Percentiles rank a stretch among this genome's conserved stretches.
Evolutionary conservation across 495 filamentous ascomycete genomes (phyloP).

Genomic region (Neurospora sp.): DNA sequence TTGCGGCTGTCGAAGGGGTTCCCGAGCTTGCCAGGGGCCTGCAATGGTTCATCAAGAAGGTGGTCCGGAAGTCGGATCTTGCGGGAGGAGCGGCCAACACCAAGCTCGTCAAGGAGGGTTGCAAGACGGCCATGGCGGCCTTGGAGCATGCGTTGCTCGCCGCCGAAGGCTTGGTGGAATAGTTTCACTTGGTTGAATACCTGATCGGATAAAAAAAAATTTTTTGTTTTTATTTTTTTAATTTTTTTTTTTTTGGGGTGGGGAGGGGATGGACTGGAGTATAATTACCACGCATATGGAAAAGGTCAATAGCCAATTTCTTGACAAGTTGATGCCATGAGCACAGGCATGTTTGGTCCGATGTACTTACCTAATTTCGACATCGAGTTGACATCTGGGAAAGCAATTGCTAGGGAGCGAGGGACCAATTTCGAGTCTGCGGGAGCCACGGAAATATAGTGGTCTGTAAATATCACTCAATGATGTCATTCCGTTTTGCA

Average conservation of each 20-base stretch:
- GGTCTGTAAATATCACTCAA: background rate
- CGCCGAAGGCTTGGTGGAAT: conserved; percentile 9
- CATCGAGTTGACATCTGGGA: background rate
- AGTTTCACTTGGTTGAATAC: background rate
- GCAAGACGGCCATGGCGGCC: conserved; percentile 50
- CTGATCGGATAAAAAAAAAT: background rate
- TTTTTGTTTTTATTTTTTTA: no score
- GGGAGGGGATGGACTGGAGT: background rate
- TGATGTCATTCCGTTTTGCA: background rate
- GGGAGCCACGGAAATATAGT: background rate
- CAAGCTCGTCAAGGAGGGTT: conserved; percentile 59
- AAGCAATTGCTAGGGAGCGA: background rate
- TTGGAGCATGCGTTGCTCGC: conserved; percentile 39
- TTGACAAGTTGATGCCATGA: background rate
- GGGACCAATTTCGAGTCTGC: background rate
- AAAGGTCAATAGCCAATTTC: background rate
- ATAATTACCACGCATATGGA: background rate
- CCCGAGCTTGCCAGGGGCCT: conserved; percentile 59
- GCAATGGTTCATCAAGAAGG: conserved; percentile 68
- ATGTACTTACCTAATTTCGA: background rate
- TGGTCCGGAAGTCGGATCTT: conserved; percentile 65
- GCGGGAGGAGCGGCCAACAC: conserved; percentile 49
- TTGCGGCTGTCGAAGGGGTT: conserved; percentile 47
- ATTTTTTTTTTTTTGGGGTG: no score
- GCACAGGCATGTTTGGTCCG: background rate